These are phyloP conservation scores for Cryptosporidium canis DNA, from an alignment of 169 alveolate species.

Conservation along the genomic window DNA sequence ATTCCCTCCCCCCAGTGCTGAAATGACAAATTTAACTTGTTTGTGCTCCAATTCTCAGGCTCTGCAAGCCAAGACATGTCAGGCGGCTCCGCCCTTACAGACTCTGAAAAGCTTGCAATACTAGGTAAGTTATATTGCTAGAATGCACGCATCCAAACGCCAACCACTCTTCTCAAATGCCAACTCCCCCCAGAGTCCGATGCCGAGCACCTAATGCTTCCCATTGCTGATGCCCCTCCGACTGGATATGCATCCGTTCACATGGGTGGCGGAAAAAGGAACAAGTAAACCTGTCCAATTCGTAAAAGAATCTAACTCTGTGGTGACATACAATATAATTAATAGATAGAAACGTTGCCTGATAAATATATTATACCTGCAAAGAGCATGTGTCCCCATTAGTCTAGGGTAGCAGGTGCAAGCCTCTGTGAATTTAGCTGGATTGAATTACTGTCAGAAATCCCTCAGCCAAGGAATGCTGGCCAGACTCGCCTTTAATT, in stretches of 20 bases:
- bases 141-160: background rate
- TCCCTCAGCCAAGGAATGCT: no score
- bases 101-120: conserved; percentile 63
- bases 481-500: no score
- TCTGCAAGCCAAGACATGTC: conserved; percentile 57
- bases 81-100: conserved; percentile 21
- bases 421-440: no score
- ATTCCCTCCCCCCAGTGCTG: background rate
- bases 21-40: background rate
- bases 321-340: background rate
- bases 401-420: no score
- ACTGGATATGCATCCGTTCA: conserved; percentile 65
- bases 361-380: background rate
- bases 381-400: background rate
- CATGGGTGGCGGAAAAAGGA: conserved; percentile 16
- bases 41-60: conserved; percentile 8
- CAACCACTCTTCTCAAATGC: background rate
- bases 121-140: conserved; percentile 47
- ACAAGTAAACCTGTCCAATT: background rate
- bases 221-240: conserved; percentile 68
- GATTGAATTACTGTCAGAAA: no score
- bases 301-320: background rate
- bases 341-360: background rate
- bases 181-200: conserved; percentile 28
- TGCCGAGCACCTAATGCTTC: conserved; percentile 54